A percentile compares a stretch with the other conserved stretches of the same genome.
phyloP scores from a whole-genome alignment of 768 basidiomycete genomes.

The Panaeolus papilionaceus region DNA sequence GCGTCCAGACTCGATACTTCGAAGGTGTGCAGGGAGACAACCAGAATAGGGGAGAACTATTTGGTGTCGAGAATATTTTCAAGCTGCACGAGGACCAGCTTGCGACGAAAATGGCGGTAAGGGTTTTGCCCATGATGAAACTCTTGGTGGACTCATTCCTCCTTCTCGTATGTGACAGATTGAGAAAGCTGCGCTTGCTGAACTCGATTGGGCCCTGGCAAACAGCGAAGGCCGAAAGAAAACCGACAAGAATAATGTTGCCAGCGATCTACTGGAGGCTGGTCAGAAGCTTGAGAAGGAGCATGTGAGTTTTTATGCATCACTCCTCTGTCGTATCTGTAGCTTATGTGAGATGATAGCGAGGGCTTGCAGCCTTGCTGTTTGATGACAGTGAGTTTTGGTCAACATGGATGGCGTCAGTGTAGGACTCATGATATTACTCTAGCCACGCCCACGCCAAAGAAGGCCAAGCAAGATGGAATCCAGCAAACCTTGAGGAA shows the following conservation, averaged over 20 bases:
- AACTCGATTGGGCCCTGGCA: conserved; percentile 83
- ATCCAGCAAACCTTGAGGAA: conserved; percentile 61
- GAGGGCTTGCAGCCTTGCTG: conserved; percentile 68
- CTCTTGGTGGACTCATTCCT: background rate
- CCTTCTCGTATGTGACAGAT: conserved; percentile 59
- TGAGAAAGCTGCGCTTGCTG: conserved; percentile 72
- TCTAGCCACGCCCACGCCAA: conserved; percentile 42
- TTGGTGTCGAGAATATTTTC: conserved; percentile 88
- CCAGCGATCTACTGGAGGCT: conserved; percentile 48
- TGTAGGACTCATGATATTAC: background rate
- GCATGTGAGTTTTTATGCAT: conserved; percentile 32
- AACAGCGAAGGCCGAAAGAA: conserved; percentile 59
- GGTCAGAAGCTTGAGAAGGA: conserved; percentile 53
- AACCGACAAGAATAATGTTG: conserved; percentile 30
- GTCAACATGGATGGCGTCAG: background rate
- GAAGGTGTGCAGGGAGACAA: conserved; percentile 84
- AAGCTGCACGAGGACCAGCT: conserved; percentile 71
- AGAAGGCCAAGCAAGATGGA: conserved; percentile 45
- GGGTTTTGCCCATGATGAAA: no score
- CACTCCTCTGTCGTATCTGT: background rate
- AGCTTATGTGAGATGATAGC: conserved; percentile 38
- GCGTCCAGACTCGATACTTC: conserved; percentile 86
- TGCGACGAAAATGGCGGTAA: conserved; percentile 76
- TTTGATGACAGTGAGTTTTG: conserved; percentile 68
- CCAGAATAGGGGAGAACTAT: conserved; percentile 78